Evolutionary conservation across 2,329 filamentous ascomycete genomes (phyloP), one percentile per base, ranked within the genome.

Genomic region (Emmonsiellopsis sp.): DNA sequence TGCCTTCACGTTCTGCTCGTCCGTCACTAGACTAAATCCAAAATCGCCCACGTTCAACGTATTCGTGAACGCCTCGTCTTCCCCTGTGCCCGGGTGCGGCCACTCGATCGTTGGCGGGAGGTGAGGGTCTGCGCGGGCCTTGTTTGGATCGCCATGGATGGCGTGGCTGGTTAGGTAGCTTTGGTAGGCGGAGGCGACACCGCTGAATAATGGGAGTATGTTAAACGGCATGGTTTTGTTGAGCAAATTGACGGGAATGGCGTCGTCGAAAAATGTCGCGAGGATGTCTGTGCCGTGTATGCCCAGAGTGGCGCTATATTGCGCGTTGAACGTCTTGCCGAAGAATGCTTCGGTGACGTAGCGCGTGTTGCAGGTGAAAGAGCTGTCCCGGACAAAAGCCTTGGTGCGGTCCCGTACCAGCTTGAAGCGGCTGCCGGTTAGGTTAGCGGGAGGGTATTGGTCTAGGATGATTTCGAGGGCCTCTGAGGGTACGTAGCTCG

Each of bases 271-370:
- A 58, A 75, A 75, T 2, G 69, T 67, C 13, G 71, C 64, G 5
- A 74, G 56, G 5, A 75, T 60, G 53, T 76, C 73, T 6, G 65
- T 63, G 6, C 62, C 72, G 56, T 76, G 72, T 45, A 66, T 63
- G 5, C 68, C 71, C 0, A 71, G 72, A 6, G 65, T 62, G 6
- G 71, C 63, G 6, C 65, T 65, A 59, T 75, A 76, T 54, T 73
- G 70, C 60, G 75, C 68, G 49, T 63, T 68, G 55, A 64, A 76
- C 3, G 66, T 63, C 33, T 65, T 69, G 3, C 60, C 60, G 13
- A 63, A 60, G 48, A 71, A 66, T 2, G 67, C 69, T 52, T 71
- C 64, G n/a, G 65, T 68, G 32, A 75, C 59, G 56, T 63, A 63
- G 14, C 68, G 64, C 8, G 33, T 42, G 42, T 67, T 66, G 42